phyloP scores from a whole-genome alignment of 148 eudicot species.

The Rhododendron molle region DNA sequence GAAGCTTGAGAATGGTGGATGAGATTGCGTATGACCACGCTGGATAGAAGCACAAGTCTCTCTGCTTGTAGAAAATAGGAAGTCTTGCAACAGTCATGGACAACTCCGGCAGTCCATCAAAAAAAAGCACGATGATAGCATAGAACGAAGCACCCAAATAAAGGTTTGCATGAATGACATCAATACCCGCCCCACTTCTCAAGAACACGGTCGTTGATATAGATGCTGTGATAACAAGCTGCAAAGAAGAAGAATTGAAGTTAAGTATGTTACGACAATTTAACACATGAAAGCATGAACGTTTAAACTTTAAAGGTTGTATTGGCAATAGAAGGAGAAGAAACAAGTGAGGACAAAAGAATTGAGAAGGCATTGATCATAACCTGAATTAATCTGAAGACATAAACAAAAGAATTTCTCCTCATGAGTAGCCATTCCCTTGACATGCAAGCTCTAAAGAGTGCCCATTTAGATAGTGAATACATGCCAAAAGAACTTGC shows the following conservation, averaged over 20 bases:
- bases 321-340: background rate
- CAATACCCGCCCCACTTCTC: constrained; percentile 51
- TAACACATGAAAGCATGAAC: background rate
- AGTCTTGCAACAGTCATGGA: constrained; percentile 71
- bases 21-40: constrained; percentile 94
- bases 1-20: constrained; percentile 60
- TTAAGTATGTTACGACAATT: background rate
- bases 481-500: constrained; percentile 38
- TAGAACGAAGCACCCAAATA: constrained; percentile 73
- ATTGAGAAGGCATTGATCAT: background rate
- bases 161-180: constrained; percentile 48
- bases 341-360: background rate
- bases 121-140: constrained; percentile 47
- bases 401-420: constrained; percentile 62
- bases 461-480: constrained; percentile 57
- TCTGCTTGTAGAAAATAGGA: constrained; percentile 73
- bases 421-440: constrained; percentile 73
- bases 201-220: constrained; percentile 61
- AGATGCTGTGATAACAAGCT: constrained; percentile 52
- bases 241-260: constrained; percentile 16
- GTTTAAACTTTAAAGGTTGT: background rate
- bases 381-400: constrained; percentile 70
- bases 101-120: constrained; percentile 68
- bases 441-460: constrained; percentile 67
- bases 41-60: constrained; percentile 75